phyloP scores from a whole-genome alignment of 1,284 basidiomycete genomes.

The Sanghuangporus weigelae region DNA sequence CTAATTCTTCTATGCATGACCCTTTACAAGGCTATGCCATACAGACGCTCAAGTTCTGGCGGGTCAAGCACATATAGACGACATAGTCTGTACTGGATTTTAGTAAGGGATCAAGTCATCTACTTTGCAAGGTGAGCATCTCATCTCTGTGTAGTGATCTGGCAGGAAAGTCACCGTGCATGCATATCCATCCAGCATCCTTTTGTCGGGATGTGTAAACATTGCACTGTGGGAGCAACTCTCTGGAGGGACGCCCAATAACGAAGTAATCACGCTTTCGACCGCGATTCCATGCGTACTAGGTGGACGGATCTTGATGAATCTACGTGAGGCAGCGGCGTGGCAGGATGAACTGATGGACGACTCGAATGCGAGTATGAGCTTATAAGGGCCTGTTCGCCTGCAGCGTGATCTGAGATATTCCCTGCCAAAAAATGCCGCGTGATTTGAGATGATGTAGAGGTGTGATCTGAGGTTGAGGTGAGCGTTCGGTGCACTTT shows the following conservation, averaged over 20 bases:
- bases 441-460: too few relatives aligned
- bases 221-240: not conserved
- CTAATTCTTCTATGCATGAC: constrained; percentile 1
- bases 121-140: not conserved
- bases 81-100: not conserved
- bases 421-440: too few relatives aligned
- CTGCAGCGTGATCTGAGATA: too few relatives aligned
- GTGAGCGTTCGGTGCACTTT: too few relatives aligned
- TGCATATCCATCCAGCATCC: not conserved
- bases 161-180: not conserved
- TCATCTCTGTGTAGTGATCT: not conserved
- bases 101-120: not conserved
- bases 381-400: too few relatives aligned
- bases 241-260: not conserved
- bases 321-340: not conserved
- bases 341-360: not conserved
- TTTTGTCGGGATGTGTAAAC: not conserved
- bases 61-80: not conserved
- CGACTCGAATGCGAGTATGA: not conserved
- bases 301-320: not conserved
- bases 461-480: too few relatives aligned
- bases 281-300: not conserved
- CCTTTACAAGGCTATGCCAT: not conserved
- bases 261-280: not conserved
- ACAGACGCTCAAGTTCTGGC: not conserved